phyloP scores from a whole-genome alignment of 1,284 basidiomycete genomes.

The Malassezia sympodialis region DNA sequence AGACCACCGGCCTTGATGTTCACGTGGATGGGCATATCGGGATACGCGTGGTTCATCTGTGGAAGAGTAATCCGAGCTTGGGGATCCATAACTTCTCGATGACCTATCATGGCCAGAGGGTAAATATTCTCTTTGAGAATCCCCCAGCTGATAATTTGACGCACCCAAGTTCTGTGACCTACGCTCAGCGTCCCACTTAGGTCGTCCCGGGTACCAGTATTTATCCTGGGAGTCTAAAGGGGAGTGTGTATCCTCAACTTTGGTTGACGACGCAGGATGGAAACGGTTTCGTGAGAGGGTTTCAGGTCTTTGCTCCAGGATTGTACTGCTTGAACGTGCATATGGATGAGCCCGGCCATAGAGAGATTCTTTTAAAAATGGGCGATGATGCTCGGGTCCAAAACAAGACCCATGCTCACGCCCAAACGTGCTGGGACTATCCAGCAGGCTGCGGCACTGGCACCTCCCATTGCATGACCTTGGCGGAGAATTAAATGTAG shows the following conservation, averaged over 20 bases:
- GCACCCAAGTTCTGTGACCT: neutral
- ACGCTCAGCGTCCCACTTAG: neutral
- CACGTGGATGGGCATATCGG: neutral
- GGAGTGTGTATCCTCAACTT: neutral
- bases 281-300: too few species aligned
- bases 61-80: neutral
- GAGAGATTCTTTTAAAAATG: neutral
- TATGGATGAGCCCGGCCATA: neutral
- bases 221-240: neutral
- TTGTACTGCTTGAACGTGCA: neutral
- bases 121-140: neutral
- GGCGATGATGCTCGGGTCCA: neutral
- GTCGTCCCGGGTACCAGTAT: neutral
- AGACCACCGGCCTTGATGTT: neutral
- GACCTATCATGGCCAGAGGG: neutral
- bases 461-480: neutral
- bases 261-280: neutral
- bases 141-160: neutral
- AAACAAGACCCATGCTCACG: neutral
- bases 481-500: neutral
- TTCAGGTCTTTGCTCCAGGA: neutral
- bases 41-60: neutral
- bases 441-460: neutral
- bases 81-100: neutral
- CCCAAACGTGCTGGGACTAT: conserved; percentile 2